phyloP scores from a whole-genome alignment of 139 green algal genomes.

The Coccomyxa sp. region DNA sequence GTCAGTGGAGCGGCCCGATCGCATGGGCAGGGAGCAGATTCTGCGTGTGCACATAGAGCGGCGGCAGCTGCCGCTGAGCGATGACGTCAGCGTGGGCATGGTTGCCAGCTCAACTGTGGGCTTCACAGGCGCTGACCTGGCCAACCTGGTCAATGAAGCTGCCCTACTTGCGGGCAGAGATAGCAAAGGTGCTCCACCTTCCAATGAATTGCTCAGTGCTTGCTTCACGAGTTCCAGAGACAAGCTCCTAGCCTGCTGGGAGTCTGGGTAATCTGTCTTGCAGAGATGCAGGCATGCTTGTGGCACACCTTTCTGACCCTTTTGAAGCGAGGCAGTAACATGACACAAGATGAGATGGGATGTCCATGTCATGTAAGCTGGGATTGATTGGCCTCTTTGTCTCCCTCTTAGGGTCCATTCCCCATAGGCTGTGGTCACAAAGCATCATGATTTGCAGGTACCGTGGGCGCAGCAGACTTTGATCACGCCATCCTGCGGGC shows the following conservation, averaged over 20 bases:
- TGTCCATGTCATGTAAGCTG: neutral
- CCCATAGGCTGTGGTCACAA: neutral
- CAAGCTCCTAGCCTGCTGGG: too few relatives aligned
- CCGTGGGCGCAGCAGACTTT: constrained; percentile 53
- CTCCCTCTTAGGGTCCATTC: neutral
- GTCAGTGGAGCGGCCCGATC: constrained; percentile 71
- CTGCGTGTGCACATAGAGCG: constrained; percentile 59
- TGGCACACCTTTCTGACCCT: too few relatives aligned
- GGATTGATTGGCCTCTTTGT: neutral
- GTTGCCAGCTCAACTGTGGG: constrained; percentile 57
- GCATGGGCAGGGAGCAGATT: constrained; percentile 67
- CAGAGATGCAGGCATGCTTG: neutral
- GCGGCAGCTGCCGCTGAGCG: constrained; percentile 43
- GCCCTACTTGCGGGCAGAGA: constrained; percentile 55
- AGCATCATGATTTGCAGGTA: neutral
- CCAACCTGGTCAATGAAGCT: constrained; percentile 59
- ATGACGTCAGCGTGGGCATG: constrained; percentile 23
- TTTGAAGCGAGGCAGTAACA: too few relatives aligned
- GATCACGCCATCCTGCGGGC: constrained; percentile 67
- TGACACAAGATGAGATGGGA: neutral
- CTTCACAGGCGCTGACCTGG: constrained; percentile 74
- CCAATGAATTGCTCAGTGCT: too few relatives aligned
- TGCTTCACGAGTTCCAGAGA: too few relatives aligned
- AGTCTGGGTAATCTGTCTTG: neutral
- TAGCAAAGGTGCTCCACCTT: constrained; percentile 9